Evolutionary conservation across 2,329 filamentous ascomycete genomes (phyloP), one percentile per base, ranked within the genome.

Genomic region (Bertia moriformis): DNA sequence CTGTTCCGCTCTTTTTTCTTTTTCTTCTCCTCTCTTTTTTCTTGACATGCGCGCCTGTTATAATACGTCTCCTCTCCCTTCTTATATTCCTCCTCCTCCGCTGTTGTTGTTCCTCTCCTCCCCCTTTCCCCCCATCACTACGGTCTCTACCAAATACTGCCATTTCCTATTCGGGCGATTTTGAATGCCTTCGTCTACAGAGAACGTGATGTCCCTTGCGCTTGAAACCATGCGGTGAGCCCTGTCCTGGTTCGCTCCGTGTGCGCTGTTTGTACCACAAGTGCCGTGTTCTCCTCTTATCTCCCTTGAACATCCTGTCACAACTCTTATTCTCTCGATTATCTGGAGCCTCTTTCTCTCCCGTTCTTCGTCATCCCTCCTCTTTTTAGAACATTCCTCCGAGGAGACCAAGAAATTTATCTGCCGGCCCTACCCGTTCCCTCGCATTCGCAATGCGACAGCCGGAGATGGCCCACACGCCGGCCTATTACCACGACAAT

Each of bases 171-270:
- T n/a, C n/a, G n/a, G n/a, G n/a, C n/a, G n/a, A 29, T 29, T n/a
- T 10, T 29, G 10, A 10, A n/a, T 29, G 24, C 24, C 24, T 29
- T 29, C n/a, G n/a, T n/a, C n/a, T n/a, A n/a, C n/a, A n/a, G 24
- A 29, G 24, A 29, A n/a, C 24, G 10, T n/a, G 10, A n/a, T 10
- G n/a, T 29, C 24, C 24, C 24, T 29, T 29, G 24, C 24, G n/a
- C n/a, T 29, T 29, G 15, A 35, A 7, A 15, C 32, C 32, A 35
- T 35, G 32, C 32, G 15, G 32, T 35, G 32, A 35, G 32, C 32
- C 22, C 15, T 35, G 15, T 35, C 32, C 15, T 35, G 15, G 15
- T 10, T 35, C 22, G 15, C 32, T 17, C 17, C 7, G 10, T 35
- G 10, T 35, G 32, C 32, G 15, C 32, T 29, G 10, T n/a, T 15